These are phyloP conservation scores for Blastobotrys mokoenaii DNA, from an alignment of 805 yeast species.

Conservation along the genomic window DNA sequence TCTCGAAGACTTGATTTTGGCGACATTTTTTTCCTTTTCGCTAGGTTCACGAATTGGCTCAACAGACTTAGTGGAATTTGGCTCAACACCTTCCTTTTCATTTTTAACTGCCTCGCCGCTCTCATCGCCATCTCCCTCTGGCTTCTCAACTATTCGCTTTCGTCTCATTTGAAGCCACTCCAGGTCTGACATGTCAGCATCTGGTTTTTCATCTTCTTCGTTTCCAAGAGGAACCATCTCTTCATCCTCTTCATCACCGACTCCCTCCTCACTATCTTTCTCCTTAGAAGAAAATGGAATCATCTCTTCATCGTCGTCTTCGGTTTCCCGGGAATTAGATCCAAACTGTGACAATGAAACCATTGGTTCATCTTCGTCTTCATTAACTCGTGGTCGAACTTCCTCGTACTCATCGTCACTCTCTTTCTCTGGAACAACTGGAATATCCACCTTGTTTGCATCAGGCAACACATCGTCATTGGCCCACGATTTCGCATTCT, in stretches of 20 bases:
- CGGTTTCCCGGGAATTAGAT: conserved; percentile 21
- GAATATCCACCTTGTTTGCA: conserved; percentile 4
- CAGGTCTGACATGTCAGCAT: conserved; percentile 49
- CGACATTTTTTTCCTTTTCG: conserved; percentile 39
- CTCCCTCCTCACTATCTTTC: conserved; percentile 12
- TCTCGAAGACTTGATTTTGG: conserved; percentile 54
- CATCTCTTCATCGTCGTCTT: conserved; percentile 44
- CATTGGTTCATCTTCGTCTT: conserved; percentile 44
- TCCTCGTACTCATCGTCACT: conserved; percentile 37
- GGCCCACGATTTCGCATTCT: conserved; percentile 67
- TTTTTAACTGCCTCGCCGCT: too few species aligned
- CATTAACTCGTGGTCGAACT: conserved; percentile 20
- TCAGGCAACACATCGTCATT: conserved; percentile 32
- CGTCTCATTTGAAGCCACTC: conserved; percentile 82
- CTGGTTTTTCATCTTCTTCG: conserved; percentile 16
- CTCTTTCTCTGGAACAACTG: conserved; percentile 25
- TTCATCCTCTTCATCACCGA: too few species aligned
- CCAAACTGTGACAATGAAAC: too few species aligned
- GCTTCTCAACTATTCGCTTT: conserved; percentile 58
- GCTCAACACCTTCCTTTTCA: conserved; percentile 9
- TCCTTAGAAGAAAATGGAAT: conserved; percentile 33
- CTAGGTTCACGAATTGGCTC: conserved; percentile 16
- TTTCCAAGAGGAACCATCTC: conserved; percentile 22
- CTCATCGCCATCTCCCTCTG: conserved; percentile 26
- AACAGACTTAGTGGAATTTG: conserved; percentile 7